Conservation (phyloP, 345 rosid species). For the Gossypium herbaceum region DNA sequence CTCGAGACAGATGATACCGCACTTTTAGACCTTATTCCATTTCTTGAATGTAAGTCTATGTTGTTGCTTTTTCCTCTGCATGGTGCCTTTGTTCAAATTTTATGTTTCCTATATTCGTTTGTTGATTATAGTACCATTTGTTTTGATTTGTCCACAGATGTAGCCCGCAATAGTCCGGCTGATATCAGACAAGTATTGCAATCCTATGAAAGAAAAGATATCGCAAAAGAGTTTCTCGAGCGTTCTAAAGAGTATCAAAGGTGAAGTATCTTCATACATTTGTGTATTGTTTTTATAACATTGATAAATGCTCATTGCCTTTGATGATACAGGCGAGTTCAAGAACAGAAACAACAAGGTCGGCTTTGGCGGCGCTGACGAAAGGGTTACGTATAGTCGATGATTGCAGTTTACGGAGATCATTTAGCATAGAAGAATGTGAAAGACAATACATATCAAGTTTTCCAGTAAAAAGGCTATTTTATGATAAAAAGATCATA, state of each 20-base stretch:
- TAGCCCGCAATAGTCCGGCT: constrained; percentile 72
- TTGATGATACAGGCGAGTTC: constrained; percentile 57
- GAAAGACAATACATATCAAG: constrained; percentile 4
- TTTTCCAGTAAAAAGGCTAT: not conserved
- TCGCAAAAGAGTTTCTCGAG: constrained; percentile 78
- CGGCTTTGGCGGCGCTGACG: constrained; percentile 55
- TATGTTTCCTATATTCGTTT: not conserved
- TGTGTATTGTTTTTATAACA: not conserved
- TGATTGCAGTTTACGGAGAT: not conserved
- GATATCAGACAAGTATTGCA: constrained; percentile 75
- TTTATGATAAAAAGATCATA: not conserved
- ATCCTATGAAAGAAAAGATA: constrained; percentile 68
- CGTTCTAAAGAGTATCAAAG: constrained; percentile 76
- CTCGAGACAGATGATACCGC: constrained; percentile 73
- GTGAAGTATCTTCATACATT: constrained; percentile 23
- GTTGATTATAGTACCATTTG: not conserved
- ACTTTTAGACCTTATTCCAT: constrained; percentile 91
- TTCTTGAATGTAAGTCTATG: constrained; percentile 75
- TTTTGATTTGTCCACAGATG: constrained; percentile 46
- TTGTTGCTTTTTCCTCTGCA: not conserved
- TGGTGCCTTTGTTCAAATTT: not conserved
- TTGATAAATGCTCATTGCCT: not conserved
- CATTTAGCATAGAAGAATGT: constrained; percentile 1
- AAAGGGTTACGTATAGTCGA: not conserved
- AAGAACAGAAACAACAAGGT: constrained; percentile 69